Conservation (phyloP, 2,329 filamentous ascomycete species). For the Amphichorda felina region DNA sequence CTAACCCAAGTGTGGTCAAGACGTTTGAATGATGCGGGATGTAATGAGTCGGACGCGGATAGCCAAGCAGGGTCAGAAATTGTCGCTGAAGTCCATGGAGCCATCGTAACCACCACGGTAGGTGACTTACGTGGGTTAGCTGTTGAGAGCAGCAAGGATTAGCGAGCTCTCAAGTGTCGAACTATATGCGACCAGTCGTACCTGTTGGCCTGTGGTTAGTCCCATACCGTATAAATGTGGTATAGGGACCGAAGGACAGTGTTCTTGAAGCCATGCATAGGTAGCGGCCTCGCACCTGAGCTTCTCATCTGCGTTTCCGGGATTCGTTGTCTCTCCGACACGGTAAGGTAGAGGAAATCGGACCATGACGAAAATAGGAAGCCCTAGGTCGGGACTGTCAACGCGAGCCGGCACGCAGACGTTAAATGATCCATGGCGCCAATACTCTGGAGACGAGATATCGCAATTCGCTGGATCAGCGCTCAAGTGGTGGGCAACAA, state of each 20-base stretch:
- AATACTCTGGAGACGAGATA: conserved; percentile 3
- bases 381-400: not conserved
- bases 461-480: conserved; percentile 1
- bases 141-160: conserved; percentile 2
- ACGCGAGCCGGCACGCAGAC: conserved; percentile 17
- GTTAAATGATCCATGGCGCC: conserved; percentile 19
- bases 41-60: conserved; percentile 2
- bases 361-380: conserved; percentile 8
- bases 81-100: conserved; percentile 2
- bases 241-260: conserved; percentile 13
- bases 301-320: conserved; percentile 30
- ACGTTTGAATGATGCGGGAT: conserved; percentile 2
- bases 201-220: conserved; percentile 7
- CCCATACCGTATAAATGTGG: conserved; percentile 12
- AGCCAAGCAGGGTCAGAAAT: conserved; percentile 1
- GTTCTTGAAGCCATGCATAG: conserved; percentile 11
- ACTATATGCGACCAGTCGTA: not conserved
- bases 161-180: not conserved
- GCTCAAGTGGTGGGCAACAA: conserved; percentile 3
- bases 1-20: conserved; percentile 6
- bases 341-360: conserved; percentile 20
- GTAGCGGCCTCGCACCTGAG: conserved; percentile 12
- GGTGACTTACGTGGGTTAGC: conserved; percentile 4
- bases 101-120: conserved; percentile 5
- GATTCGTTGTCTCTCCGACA: conserved; percentile 20